phyloP scores from a whole-genome alignment of 1,284 basidiomycete species.

The Ustilago trichophora region DNA sequence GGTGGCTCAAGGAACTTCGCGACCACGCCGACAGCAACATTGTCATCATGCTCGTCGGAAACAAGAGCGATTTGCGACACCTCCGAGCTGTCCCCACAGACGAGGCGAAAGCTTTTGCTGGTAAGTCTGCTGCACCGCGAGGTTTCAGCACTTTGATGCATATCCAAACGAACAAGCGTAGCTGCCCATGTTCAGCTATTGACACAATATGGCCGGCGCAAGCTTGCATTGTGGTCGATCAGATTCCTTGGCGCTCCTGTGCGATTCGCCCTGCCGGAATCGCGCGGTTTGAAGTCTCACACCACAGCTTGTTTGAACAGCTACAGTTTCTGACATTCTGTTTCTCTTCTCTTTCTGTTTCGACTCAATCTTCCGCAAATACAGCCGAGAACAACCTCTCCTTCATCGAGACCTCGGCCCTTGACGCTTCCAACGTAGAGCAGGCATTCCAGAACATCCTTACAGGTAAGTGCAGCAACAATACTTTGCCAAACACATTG shows the following conservation, averaged over 20 bases:
- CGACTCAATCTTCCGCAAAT: not conserved
- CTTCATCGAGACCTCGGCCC: slow-evolving; percentile 94
- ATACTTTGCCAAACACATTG: not conserved
- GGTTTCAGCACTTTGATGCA: too few relatives aligned
- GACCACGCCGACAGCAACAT: slow-evolving; percentile 70
- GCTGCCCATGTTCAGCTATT: too few relatives aligned
- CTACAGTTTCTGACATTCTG: too few relatives aligned
- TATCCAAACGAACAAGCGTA: too few relatives aligned
- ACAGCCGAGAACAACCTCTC: slow-evolving; percentile 83
- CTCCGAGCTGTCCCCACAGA: slow-evolving; percentile 94
- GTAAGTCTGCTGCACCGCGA: too few relatives aligned
- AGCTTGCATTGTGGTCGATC: too few relatives aligned
- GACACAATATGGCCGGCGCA: too few relatives aligned
- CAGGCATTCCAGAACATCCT: slow-evolving; percentile 92
- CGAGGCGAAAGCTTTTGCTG: slow-evolving; percentile 66
- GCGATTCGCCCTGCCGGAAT: too few relatives aligned
- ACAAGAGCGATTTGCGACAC: slow-evolving; percentile 98
- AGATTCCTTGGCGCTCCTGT: too few relatives aligned
- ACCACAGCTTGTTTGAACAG: too few relatives aligned
- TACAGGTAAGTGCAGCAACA: slow-evolving; percentile 74
- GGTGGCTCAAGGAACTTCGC: slow-evolving; percentile 98
- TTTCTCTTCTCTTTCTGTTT: too few relatives aligned
- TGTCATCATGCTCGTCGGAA: slow-evolving; percentile 70
- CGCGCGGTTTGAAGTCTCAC: too few relatives aligned
- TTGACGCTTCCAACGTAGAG: slow-evolving; percentile 98